Base-by-base conservation (phyloP, 768 basidiomycete species). In the Serendipita vermifera region DNA sequence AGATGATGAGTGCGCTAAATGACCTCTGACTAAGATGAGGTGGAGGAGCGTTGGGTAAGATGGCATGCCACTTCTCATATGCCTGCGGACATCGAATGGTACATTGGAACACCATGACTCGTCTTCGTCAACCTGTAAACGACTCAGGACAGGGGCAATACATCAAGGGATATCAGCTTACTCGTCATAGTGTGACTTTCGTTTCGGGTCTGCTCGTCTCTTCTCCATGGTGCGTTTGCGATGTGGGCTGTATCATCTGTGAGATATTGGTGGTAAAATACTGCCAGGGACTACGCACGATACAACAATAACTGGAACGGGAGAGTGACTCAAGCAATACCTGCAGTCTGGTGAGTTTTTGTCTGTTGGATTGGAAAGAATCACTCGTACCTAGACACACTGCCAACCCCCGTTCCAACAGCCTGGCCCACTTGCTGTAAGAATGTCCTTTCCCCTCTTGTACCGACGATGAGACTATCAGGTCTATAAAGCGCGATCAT, bases 261-360 rank as follows among this genome's bases (percentile, higher is more conserved):
- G n/a, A 24, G 35, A 14, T 24, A 33, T 59, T 43, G 59, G 57
- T 39, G 17, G 22, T 17, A 22, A 36, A n/a, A 26, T 11, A 41
- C 20, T 17, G 33, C 14, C 3, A 20, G 43, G 31, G n/a, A 17
- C 32, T 36, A 55, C 62, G 14, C 31, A 63, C 62, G 90, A 77
- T 38, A 98, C 92, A 54, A 98, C 94, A 59, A 98, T 91, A 62
- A 96, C 87, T 2, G 94, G 94, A 0, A 99, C 90, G 1, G 94
- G 91, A 0, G 90, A 92, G 64, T 88, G 91, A 15, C 86, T 84
- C 38, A 96, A 78, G 59, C 87, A 89, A 65, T 88, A 86, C 61
- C 82, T 85, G 59, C 51, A 63, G n/a, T 31, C 11, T 26, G 46
- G 26, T 54, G 38, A 54, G 33, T 15, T 3, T 43, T 36, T 33